Conservation (phyloP, 1,284 basidiomycete genomes). For the Amylostereum areolatum region DNA sequence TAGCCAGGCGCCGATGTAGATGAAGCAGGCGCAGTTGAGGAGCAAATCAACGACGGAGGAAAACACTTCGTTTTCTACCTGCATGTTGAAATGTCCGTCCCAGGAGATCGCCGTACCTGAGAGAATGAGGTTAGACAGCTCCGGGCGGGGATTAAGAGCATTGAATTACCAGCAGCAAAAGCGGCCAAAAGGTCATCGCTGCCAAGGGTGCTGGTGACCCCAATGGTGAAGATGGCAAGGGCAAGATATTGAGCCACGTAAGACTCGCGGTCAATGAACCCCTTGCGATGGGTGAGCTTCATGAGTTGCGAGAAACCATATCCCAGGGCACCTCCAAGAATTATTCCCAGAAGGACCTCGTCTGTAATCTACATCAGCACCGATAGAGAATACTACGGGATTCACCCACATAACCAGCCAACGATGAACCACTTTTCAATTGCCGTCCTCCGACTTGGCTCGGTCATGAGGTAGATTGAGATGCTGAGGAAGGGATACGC, state of each 20-base stretch:
- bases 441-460: conserved; percentile 57
- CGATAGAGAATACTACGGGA: conserved; percentile 6
- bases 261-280: conserved; percentile 86
- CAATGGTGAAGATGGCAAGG: conserved; percentile 75
- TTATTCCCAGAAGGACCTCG: conserved; percentile 78
- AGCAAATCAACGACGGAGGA: conserved; percentile 84
- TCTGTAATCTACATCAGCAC: conserved; percentile 39
- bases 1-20: conserved; percentile 89
- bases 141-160: background rate
- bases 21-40: conserved; percentile 82
- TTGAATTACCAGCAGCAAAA: conserved; percentile 75
- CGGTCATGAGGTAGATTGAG: conserved; percentile 81
- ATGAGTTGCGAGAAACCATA: conserved; percentile 73
- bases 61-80: conserved; percentile 83
- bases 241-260: conserved; percentile 90
- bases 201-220: conserved; percentile 72
- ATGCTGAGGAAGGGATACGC: conserved; percentile 92
- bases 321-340: conserved; percentile 76
- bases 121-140: conserved; percentile 1
- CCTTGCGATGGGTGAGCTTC: conserved; percentile 71
- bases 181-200: conserved; percentile 86
- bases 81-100: conserved; percentile 88
- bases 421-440: conserved; percentile 77
- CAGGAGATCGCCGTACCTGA: conserved; percentile 83
- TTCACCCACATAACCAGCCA: conserved; percentile 68